A percentile compares a stretch with the other conserved stretches of the same genome.
Evolutionary conservation across 805 yeast genomes (phyloP).

Genomic region (Ogataea glucozyma): DNA sequence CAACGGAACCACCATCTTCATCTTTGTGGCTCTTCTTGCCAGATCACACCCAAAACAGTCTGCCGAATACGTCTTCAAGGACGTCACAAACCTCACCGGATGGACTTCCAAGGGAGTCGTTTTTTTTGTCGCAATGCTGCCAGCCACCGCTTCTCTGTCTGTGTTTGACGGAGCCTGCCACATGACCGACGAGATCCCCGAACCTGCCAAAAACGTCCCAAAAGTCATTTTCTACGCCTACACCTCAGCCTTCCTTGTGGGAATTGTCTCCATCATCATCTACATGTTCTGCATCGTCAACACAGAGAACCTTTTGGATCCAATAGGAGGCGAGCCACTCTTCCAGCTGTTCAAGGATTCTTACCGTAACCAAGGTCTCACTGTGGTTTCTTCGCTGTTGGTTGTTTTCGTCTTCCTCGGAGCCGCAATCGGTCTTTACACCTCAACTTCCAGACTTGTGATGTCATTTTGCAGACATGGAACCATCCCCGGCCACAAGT

Average conservation of each 20-base stretch:
- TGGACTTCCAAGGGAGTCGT: slow-evolving; percentile 6
- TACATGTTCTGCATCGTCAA: slow-evolving; percentile 9
- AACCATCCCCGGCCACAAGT: slow-evolving; percentile 2
- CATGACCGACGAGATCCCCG: slow-evolving; percentile 7
- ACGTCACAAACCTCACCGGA: slow-evolving; percentile 2
- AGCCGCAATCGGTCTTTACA: slow-evolving; percentile 2
- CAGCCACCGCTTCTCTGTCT: slow-evolving; percentile 2
- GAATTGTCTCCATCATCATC: slow-evolving; percentile 1
- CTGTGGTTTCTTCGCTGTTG: background rate
- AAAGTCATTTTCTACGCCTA: slow-evolving; percentile 6
- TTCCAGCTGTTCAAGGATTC: slow-evolving; percentile 4
- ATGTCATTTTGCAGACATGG: slow-evolving; percentile 2
- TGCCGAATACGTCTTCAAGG: slow-evolving; percentile 1
- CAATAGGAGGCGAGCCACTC: slow-evolving; percentile 6
- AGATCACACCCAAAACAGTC: slow-evolving; percentile 6
- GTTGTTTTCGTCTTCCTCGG: background rate
- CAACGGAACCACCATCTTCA: slow-evolving; percentile 5
- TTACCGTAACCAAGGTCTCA: slow-evolving; percentile 2
- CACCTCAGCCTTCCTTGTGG: slow-evolving; percentile 4
- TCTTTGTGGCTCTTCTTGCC: slow-evolving; percentile 4
- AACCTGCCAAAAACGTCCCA: slow-evolving; percentile 3
- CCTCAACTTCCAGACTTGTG: slow-evolving; percentile 1
- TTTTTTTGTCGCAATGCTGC: slow-evolving; percentile 3
- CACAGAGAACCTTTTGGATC: slow-evolving; percentile 1
- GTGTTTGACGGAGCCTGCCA: slow-evolving; percentile 5